Base-by-base conservation (phyloP, 768 basidiomycete species). In the Mycena latifolia region DNA sequence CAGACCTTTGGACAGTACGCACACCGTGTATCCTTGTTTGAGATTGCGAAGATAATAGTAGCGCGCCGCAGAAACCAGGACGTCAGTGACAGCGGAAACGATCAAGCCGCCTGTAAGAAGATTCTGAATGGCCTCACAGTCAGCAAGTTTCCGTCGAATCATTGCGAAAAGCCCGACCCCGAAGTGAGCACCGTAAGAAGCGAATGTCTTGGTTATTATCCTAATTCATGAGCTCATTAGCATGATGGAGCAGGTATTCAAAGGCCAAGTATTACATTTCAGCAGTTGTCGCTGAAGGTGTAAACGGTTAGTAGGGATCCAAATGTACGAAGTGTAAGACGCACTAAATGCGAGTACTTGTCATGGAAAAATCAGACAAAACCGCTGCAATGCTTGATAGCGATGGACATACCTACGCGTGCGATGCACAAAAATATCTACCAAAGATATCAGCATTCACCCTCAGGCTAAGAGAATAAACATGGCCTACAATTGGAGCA, bases 401-500 rank as follows among this genome's bases (percentile, higher is more conserved):
- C 25, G 31, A 25, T 6, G 22, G 8, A 58, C 64, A 48, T 12
- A 54, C 64, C 64, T n/a, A 41, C 31, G 35, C 64, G 64, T 2
- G 52, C 35, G 15, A 65, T 18, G 10, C 37, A 46, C 52, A 65
- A 39, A 17, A 48, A 20, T 17, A 2, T 55, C 78, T 45, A 14
- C 25, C 14, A 10, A 20, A 9, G 15, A 47, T 6, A 15, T 20
- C 5, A 25, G 7, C 46, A 47, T 1, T 43, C 12, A 47, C 24
- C 8, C 3, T 47, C 22, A 47, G 7, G 24, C 10, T 20, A 25
- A 25, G 14, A 25, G 31, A 54, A 24, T 8, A 51, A 51, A 31
- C 28, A 2, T 17, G n/a, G 8, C 52, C 10, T 63, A 81, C 79
- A 46, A 81, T 75, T 0, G 81, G 78, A 5, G 69, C 53, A 3